Evolutionary conservation across 2,329 filamentous ascomycete species (phyloP), one percentile per base, ranked within the genome.

Genomic region (Penicillium sp.): DNA sequence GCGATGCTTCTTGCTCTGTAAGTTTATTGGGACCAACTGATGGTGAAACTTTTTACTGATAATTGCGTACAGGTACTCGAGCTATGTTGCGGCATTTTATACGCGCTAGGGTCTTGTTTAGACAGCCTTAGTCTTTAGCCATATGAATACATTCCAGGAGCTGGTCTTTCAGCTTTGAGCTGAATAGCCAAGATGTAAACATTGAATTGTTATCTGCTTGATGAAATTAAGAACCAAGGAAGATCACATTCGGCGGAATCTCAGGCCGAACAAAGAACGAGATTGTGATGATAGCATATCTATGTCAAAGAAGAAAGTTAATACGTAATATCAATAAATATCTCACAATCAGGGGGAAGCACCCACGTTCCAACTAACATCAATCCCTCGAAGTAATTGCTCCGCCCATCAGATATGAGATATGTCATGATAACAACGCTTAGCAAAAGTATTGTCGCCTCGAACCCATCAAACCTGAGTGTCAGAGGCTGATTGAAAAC

Each of bases 1-100:
- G 84, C 85, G 42, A 89, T 90, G 86, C 75, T 83, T 36, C 48
- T 77, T 45, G 73, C 74, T 50, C 72, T 76, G 74, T 75, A 65
- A 60, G 71, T 70, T 14, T 14, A 5, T 1, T 18, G 4, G 10
- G n/a, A 3, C 8, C 11, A 9, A 10, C 1, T 3, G 14, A 1
- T 0, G 3, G 11, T 6, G 2, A 9, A 19, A 10, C 8, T n/a
- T 14, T 14, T 32, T 50, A 40, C 46, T 60, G 8, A 60, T 26
- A 0, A 4, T 11, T 36, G 3, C 9, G 13, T 10, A 35, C 27
- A 60, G 58, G 13, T 60, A 60, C 27, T 41, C 32, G 8, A 53
- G 55, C n/a, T 27, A 59, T 11, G 29, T 53, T 36, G 53, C 42
- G 30, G 56, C 56, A 4, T 55, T 59, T 26, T 60, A 51, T 32